Evolutionary conservation across 140 eudicot genomes (phyloP).

Genomic region (Flaveria floridana): DNA sequence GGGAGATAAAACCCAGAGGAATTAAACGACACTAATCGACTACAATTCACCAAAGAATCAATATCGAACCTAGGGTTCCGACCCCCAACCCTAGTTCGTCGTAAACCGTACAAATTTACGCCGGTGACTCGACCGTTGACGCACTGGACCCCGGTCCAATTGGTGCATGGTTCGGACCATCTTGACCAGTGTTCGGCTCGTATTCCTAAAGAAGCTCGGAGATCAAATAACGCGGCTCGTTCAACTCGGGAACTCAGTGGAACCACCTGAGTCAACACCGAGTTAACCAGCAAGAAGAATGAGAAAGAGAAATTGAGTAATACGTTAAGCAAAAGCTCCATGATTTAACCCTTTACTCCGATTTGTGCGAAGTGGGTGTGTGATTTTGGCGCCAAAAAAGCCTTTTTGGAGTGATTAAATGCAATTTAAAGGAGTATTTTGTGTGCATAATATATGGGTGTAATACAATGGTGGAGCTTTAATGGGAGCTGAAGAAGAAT

Average conservation of each 20-base stretch:
- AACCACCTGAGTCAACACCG: slow-evolving; percentile 46
- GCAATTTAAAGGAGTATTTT: slow-evolving; percentile 18
- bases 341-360: slow-evolving; percentile 1
- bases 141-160: slow-evolving; percentile 63
- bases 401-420: slow-evolving; percentile 12
- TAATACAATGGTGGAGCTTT: slow-evolving; percentile 20
- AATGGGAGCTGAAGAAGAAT: slow-evolving; percentile 31
- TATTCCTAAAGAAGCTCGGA: slow-evolving; percentile 59
- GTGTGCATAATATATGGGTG: neutral
- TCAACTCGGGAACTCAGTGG: slow-evolving; percentile 49
- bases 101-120: slow-evolving; percentile 43
- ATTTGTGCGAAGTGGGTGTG: neutral
- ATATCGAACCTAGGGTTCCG: slow-evolving; percentile 49
- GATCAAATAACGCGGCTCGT: slow-evolving; percentile 49
- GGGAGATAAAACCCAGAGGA: slow-evolving; percentile 56
- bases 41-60: slow-evolving; percentile 48
- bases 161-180: slow-evolving; percentile 50
- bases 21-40: slow-evolving; percentile 38
- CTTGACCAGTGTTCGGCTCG: slow-evolving; percentile 54
- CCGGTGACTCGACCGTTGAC: slow-evolving; percentile 48
- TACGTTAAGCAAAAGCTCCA: slow-evolving; percentile 31
- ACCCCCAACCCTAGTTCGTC: slow-evolving; percentile 42
- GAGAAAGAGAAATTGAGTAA: slow-evolving; percentile 23
- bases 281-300: slow-evolving; percentile 40
- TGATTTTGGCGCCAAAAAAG: slow-evolving; percentile 14